Percentiles rank a stretch among this genome's conserved stretches.
Evolutionary conservation across 2,329 filamentous ascomycete species (phyloP).

Genomic region (Epicoccum nigrum): DNA sequence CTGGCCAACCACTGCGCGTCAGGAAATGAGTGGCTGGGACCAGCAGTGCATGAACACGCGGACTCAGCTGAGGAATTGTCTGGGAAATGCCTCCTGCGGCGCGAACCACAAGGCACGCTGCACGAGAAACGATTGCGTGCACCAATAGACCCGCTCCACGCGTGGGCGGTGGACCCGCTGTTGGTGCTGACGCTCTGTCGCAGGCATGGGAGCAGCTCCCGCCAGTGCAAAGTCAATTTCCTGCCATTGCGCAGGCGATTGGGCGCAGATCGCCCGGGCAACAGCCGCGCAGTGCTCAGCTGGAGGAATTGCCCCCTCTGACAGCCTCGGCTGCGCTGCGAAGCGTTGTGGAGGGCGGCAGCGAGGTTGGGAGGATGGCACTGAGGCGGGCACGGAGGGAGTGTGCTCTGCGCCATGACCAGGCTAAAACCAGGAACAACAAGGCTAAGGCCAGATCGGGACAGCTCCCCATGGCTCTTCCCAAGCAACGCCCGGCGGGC

Average conservation of each 20-base stretch:
- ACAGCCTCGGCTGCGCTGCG: conserved; percentile 33
- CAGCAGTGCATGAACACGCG: conserved; percentile 19
- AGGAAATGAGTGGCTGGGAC: conserved; percentile 37
- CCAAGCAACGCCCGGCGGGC: conserved; percentile 26
- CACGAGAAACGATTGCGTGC: conserved; percentile 3
- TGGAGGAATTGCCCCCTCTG: conserved; percentile 22
- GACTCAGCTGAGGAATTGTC: conserved; percentile 37
- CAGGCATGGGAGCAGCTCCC: conserved; percentile 22
- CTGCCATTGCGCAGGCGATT: conserved; percentile 20
- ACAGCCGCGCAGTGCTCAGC: conserved; percentile 29
- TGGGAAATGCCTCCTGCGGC: conserved; percentile 28
- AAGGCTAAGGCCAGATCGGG: conserved; percentile 26
- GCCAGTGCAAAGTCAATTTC: conserved; percentile 17
- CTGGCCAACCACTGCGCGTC: conserved; percentile 8
- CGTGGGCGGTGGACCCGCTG: conserved; percentile 23
- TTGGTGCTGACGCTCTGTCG: conserved; percentile 4
- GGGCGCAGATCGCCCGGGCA: conserved; percentile 30
- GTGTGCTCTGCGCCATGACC: conserved; percentile 20
- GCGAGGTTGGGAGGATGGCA: conserved; percentile 23
- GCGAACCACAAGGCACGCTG: conserved; percentile 30
- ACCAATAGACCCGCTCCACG: conserved; percentile 46
- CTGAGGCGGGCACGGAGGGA: conserved; percentile 27
- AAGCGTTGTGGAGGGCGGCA: conserved; percentile 15
- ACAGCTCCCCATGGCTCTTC: conserved; percentile 30
- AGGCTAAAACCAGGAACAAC: conserved; percentile 31